Evolutionary conservation across 495 filamentous ascomycete species (phyloP).

Genomic region (Xylaria palmicola): DNA sequence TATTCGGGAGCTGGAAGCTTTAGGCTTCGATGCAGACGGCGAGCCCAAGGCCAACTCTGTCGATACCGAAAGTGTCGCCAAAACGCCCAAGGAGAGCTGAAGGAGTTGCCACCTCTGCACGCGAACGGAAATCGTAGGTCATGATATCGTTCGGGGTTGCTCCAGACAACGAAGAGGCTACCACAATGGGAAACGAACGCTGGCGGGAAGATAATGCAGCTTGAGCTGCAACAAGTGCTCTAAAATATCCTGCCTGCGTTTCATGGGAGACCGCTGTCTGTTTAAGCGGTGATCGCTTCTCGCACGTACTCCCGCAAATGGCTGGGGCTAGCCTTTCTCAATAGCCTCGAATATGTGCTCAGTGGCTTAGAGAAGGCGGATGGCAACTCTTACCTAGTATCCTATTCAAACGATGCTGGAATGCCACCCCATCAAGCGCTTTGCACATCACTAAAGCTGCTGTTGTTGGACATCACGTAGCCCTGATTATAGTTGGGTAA

Average conservation of each 20-base stretch:
- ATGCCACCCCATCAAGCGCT: neutral
- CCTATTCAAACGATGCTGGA: neutral
- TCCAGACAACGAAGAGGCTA: neutral
- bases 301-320: neutral
- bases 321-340: neutral
- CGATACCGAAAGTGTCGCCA: neutral
- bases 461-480: neutral
- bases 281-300: neutral
- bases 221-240: neutral
- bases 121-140: neutral
- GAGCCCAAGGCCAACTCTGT: conserved; percentile 37
- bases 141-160: neutral
- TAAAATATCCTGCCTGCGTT: neutral
- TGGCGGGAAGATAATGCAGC: neutral
- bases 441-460: neutral
- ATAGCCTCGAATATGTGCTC: neutral
- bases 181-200: neutral
- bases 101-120: neutral
- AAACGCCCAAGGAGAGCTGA: conserved; percentile 12
- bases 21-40: conserved; percentile 75
- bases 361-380: neutral
- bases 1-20: conserved; percentile 77
- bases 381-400: neutral
- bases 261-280: neutral
- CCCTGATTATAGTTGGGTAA: neutral